A percentile compares a stretch with the other conserved stretches of the same genome.
Conservation (phyloP, 2,329 filamentous ascomycete genomes). For the Beauveria caledonica region DNA sequence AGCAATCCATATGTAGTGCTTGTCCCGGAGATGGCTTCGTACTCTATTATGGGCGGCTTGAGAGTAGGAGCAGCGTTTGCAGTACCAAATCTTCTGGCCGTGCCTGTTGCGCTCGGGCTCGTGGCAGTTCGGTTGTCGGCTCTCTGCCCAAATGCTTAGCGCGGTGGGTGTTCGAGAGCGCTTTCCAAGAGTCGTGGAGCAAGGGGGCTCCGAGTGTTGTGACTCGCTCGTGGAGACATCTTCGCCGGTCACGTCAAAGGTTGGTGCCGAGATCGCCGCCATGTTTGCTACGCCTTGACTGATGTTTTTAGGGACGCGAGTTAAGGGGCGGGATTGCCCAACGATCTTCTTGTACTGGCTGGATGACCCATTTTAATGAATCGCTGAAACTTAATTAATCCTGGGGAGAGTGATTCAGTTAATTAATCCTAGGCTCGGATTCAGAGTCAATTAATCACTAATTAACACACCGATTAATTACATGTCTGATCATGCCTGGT, state of each 20-base stretch:
- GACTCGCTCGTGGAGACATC: background rate
- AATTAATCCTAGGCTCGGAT: slow-evolving; percentile 5
- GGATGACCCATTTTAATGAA: background rate
- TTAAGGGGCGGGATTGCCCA: background rate
- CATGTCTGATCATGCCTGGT: too few species aligned
- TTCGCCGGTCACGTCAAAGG: background rate
- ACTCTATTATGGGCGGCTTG: slow-evolving; percentile 2
- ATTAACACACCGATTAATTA: slow-evolving; percentile 9
- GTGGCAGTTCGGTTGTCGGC: background rate
- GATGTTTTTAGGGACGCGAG: background rate
- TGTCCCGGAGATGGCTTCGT: background rate
- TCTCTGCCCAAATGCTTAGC: slow-evolving; percentile 4
- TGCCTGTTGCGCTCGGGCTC: slow-evolving; percentile 1
- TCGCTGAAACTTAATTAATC: slow-evolving; percentile 10
- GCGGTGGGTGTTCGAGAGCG: background rate
- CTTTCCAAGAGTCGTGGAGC: background rate
- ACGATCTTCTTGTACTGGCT: background rate
- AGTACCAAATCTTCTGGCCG: slow-evolving; percentile 2
- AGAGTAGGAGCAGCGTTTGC: slow-evolving; percentile 5
- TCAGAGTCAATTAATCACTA: slow-evolving; percentile 8
- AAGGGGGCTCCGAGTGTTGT: background rate
- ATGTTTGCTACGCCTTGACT: background rate
- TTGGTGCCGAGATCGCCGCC: background rate
- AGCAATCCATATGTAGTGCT: background rate
- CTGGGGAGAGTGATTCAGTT: slow-evolving; percentile 4